Base-by-base conservation (phyloP, 805 yeast genomes). In the Candida coleopterorum region DNA sequence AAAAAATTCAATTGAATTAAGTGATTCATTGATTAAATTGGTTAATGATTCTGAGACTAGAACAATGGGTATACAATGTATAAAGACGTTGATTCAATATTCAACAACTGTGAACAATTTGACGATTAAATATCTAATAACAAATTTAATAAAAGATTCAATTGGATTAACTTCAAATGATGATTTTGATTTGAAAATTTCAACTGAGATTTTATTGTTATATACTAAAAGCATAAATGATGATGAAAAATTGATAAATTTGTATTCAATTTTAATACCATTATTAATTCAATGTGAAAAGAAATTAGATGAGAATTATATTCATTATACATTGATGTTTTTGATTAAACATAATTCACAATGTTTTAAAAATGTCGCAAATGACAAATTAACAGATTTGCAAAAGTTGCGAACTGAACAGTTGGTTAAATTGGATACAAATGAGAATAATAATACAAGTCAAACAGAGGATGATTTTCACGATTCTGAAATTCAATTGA, bases 41-140 rank as follows among this genome's bases (percentile, higher is more conserved):
- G 28, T 62, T 25, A 36, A 46, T 4, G 43, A 44, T 6, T 34
- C 35, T 0, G 58, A 52, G 2, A 37, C 56, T n/a, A 55, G 53
- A 2, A 29, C 59, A 6, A 54, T 60, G 21, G 62, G 62, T 9
- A 41, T 64, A 9, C 88, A 81, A 44, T 80, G 93, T 11, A 63
- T 82, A 34, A 80, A 72, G 46, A 66, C 80, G 0, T 59, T 85
- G 29, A 63, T 82, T 7, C 64, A 62, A 27, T 38, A 60, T 24
- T 38, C 53, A 3, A 53, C 50, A 6, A 45, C 47, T 0, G 39
- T 50, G 2, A 54, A 65, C 4, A 16, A 25, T 4, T 60, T 70
- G 6, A 56, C 62, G 4, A 58, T 79, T 25, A 66, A 68, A 38
- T 58, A 57, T 11, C 50, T 77, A 20, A 55, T 83, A 3, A 73